Percentiles rank a stretch among this genome's conserved stretches.
Conservation (phyloP, 1,284 basidiomycete genomes). For the Sanghuangporus sanghuang region DNA sequence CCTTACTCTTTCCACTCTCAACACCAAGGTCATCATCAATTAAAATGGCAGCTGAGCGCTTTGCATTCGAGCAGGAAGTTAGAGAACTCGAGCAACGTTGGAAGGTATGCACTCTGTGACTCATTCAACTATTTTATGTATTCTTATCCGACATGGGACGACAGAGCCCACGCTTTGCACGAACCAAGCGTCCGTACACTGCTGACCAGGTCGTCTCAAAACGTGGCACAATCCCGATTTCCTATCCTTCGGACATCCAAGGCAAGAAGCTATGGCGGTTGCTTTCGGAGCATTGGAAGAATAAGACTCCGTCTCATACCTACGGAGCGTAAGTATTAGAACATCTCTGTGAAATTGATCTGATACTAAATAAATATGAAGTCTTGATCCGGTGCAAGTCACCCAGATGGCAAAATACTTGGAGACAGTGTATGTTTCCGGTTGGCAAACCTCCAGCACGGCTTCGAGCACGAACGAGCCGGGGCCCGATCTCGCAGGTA, state of each 20-base stretch:
- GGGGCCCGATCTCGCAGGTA: slow-evolving; percentile 94
- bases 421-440: slow-evolving; percentile 97
- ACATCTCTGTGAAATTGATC: neutral
- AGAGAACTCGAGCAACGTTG: slow-evolving; percentile 87
- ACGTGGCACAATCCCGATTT: slow-evolving; percentile 81
- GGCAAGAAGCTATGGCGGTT: slow-evolving; percentile 85
- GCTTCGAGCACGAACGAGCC: slow-evolving; percentile 92
- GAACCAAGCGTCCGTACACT: slow-evolving; percentile 86
- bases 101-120: slow-evolving; percentile 54
- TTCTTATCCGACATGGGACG: neutral
- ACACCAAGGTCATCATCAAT: neutral
- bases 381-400: slow-evolving; percentile 94
- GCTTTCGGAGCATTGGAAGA: slow-evolving; percentile 64
- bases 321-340: slow-evolving; percentile 86
- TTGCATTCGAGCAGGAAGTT: slow-evolving; percentile 76
- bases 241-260: slow-evolving; percentile 82
- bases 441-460: slow-evolving; percentile 94
- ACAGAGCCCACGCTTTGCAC: slow-evolving; percentile 81
- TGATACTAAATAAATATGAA: slow-evolving; percentile 26
- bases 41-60: slow-evolving; percentile 40
- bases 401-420: slow-evolving; percentile 99
- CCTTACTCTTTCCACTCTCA: neutral
- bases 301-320: slow-evolving; percentile 81
- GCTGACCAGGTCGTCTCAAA: slow-evolving; percentile 93
- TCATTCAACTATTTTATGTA: neutral